These are phyloP conservation scores for Lecanicillium sp. DNA, from an alignment of 2,329 filamentous ascomycete genomes.

Conservation along the genomic window DNA sequence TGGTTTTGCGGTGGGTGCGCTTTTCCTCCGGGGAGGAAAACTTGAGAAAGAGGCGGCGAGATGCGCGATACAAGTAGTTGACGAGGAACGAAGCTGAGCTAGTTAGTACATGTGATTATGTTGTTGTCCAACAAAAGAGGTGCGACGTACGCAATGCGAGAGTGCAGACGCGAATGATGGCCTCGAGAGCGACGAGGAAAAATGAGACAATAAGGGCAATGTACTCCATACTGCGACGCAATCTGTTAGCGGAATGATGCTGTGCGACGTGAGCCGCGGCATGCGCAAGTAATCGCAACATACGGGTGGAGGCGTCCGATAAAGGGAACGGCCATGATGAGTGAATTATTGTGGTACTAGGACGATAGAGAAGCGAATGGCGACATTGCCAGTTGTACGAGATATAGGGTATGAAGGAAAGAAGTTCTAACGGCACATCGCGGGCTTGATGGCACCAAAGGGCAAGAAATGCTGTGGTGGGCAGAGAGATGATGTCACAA, in stretches of 20 bases:
- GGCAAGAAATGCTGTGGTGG: neutral
- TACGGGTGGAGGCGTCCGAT: conserved; percentile 47
- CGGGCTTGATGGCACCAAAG: neutral
- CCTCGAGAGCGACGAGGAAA: conserved; percentile 74
- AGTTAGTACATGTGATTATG: conserved; percentile 17
- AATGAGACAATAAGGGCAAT: conserved; percentile 80
- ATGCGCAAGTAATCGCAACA: conserved; percentile 22
- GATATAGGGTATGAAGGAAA: neutral
- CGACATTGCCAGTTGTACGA: conserved; percentile 5
- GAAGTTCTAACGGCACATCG: neutral
- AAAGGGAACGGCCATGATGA: conserved; percentile 46
- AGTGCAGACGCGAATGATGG: conserved; percentile 76
- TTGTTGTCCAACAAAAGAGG: neutral
- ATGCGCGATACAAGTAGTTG: conserved; percentile 73
- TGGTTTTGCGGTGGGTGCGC: conserved; percentile 61
- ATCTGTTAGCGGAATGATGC: conserved; percentile 14
- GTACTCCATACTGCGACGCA: conserved; percentile 65
- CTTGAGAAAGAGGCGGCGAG: conserved; percentile 74
- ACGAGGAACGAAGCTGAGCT: conserved; percentile 68
- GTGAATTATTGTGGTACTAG: neutral
- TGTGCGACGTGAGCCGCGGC: conserved; percentile 4
- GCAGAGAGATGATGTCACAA: conserved; percentile 18
- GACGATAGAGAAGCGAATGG: neutral
- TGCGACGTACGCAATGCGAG: conserved; percentile 69
- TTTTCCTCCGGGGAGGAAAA: conserved; percentile 66